These are phyloP conservation scores for Aspergillus costaricaensis DNA, from an alignment of 2,329 filamentous ascomycete genomes.

Conservation along the genomic window DNA sequence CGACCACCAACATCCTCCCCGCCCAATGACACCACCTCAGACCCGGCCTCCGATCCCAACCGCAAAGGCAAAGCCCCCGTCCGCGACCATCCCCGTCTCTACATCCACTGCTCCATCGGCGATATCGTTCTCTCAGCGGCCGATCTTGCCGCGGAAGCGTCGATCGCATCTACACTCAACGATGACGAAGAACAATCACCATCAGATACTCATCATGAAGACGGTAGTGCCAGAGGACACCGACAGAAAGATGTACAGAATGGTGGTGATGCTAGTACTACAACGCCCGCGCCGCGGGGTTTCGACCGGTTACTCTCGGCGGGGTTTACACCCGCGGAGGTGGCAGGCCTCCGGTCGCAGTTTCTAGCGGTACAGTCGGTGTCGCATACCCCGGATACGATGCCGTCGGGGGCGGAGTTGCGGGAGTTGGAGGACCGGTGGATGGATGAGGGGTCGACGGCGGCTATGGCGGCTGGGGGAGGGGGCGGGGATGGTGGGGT, in stretches of 20 bases:
- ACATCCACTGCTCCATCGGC: constrained; percentile 92
- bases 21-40: constrained; percentile 21
- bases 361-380: constrained; percentile 83
- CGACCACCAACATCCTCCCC: constrained; percentile 18
- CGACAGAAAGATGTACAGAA: constrained; percentile 15
- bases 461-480: constrained; percentile 42
- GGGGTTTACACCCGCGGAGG: constrained; percentile 80
- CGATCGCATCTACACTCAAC: constrained; percentile 32
- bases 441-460: constrained; percentile 68
- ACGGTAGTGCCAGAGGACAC: constrained; percentile 15
- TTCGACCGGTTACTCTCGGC: constrained; percentile 83
- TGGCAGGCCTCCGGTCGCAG: constrained; percentile 81
- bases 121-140: constrained; percentile 66
- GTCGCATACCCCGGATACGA: constrained; percentile 82
- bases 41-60: constrained; percentile 18
- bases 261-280: constrained; percentile 34
- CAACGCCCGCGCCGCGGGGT: constrained; percentile 66
- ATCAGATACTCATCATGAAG: background rate
- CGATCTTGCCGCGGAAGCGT: constrained; percentile 70
- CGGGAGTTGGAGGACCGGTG: constrained; percentile 83
- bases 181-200: constrained; percentile 20
- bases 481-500: constrained; percentile 33
- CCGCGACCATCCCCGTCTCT: constrained; percentile 63
- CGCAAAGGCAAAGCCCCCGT: constrained; percentile 70
- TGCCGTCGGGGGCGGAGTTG: constrained; percentile 76